Conservation (phyloP, 345 rosid species). For the Eutrema yunnanense region DNA sequence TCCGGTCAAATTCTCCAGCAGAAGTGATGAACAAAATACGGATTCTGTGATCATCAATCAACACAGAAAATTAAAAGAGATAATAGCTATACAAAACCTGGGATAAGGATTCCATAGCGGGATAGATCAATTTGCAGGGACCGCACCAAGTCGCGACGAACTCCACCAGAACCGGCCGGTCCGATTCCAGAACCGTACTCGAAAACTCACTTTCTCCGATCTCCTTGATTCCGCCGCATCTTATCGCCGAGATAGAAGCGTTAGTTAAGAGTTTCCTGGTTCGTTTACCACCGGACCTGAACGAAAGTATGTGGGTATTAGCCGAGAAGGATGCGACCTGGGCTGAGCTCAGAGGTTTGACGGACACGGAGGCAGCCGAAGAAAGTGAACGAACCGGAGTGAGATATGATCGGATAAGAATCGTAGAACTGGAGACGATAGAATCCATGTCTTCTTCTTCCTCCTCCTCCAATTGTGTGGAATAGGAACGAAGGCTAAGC, state of each 20-base stretch:
- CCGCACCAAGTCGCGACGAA: conserved; percentile 94
- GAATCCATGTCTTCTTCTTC: conserved; percentile 27
- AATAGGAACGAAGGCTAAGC: not conserved
- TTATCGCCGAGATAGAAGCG: conserved; percentile 11
- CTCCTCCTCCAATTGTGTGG: conserved; percentile 22
- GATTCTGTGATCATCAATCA: not conserved
- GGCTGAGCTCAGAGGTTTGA: conserved; percentile 18
- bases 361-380: not conserved
- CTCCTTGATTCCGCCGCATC: conserved; percentile 48
- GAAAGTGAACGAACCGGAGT: not conserved
- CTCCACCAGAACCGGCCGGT: conserved; percentile 75
- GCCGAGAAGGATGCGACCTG: conserved; percentile 2
- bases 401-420: conserved; percentile 19
- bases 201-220: conserved; percentile 51
- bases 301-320: conserved; percentile 18
- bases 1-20: not conserved
- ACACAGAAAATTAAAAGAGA: not conserved
- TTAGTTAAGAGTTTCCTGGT: not conserved
- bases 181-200: conserved; percentile 52
- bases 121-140: conserved; percentile 80
- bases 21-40: not conserved
- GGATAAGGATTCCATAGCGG: conserved; percentile 59
- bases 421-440: conserved; percentile 28
- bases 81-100: conserved; percentile 27
- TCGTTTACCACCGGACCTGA: conserved; percentile 13